These are phyloP conservation scores for Geranium rotundifolium DNA, from an alignment of 345 rosid genomes.

Conservation along the genomic window DNA sequence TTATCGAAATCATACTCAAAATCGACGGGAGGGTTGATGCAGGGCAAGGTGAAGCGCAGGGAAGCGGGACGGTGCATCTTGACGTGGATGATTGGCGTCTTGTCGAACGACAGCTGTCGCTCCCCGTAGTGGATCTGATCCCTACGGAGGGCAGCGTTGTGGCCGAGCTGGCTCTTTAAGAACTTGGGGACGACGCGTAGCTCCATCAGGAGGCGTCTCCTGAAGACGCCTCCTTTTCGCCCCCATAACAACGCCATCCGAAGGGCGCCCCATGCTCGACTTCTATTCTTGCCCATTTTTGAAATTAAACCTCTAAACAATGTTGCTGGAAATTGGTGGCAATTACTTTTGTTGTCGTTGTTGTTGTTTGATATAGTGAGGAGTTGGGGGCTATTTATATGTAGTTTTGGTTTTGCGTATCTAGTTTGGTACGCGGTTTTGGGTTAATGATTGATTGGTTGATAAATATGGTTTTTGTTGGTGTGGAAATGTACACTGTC, in stretches of 20 bases:
- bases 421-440: background rate
- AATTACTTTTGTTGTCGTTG: background rate
- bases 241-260: conserved; percentile 54
- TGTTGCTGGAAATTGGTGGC: too few relatives aligned
- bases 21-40: conserved; percentile 48
- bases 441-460: background rate
- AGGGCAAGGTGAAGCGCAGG: conserved; percentile 48
- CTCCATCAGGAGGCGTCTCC: conserved; percentile 37
- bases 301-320: too few relatives aligned
- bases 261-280: conserved; percentile 43
- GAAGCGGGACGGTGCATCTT: conserved; percentile 61
- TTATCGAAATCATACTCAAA: conserved; percentile 40
- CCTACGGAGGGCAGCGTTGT: conserved; percentile 1
- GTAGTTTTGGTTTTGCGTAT: too few relatives aligned
- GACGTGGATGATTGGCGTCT: conserved; percentile 60
- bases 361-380: background rate
- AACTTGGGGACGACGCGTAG: conserved; percentile 45
- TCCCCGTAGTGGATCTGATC: conserved; percentile 33
- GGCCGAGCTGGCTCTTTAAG: conserved; percentile 20
- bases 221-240: conserved; percentile 60
- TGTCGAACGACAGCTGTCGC: conserved; percentile 73
- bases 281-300: background rate
- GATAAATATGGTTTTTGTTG: background rate
- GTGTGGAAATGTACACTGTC: background rate
- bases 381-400: background rate